Percentiles rank a stretch among this genome's conserved stretches.
phyloP scores from a whole-genome alignment of 1,284 basidiomycete species.

The Binderoboletus segoi region DNA sequence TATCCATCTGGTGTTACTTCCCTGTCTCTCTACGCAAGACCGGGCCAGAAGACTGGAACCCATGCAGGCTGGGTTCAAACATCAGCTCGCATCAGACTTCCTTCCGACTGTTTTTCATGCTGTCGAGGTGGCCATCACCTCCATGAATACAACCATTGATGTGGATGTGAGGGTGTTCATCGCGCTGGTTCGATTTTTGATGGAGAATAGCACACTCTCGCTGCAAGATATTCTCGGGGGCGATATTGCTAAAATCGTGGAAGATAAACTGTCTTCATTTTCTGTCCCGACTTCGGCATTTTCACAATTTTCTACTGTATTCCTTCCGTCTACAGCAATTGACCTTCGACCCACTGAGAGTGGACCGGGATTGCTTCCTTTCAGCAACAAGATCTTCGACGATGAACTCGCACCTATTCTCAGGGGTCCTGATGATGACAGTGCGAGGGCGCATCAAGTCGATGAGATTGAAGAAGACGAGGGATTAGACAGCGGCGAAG shows the following conservation, averaged over 20 bases:
- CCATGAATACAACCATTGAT: slow-evolving; percentile 36
- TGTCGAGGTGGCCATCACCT: slow-evolving; percentile 31
- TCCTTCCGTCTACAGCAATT: slow-evolving; percentile 8
- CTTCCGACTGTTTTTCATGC: slow-evolving; percentile 40
- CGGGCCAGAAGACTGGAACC: slow-evolving; percentile 41
- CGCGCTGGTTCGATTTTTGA: slow-evolving; percentile 40
- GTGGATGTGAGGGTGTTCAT: slow-evolving; percentile 57
- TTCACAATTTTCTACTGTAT: slow-evolving; percentile 22
- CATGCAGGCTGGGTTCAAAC: slow-evolving; percentile 35
- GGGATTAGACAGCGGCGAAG: slow-evolving; percentile 7
- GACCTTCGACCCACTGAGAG: slow-evolving; percentile 8
- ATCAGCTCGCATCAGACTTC: slow-evolving; percentile 38
- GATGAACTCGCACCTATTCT: slow-evolving; percentile 44
- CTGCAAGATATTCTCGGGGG: slow-evolving; percentile 37
- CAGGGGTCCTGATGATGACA: slow-evolving; percentile 28
- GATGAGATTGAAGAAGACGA: slow-evolving; percentile 16
- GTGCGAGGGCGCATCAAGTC: not conserved
- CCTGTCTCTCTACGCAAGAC: slow-evolving; percentile 43
- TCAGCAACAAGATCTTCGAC: slow-evolving; percentile 54
- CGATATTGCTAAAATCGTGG: slow-evolving; percentile 25
- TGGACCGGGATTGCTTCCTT: slow-evolving; percentile 47
- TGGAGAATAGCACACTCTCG: slow-evolving; percentile 23
- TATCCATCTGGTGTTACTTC: slow-evolving; percentile 47
- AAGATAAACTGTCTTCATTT: slow-evolving; percentile 30
- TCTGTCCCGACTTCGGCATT: slow-evolving; percentile 30